Percentiles rank a stretch among this genome's conserved stretches.
These are phyloP conservation scores for Rhinocladiella similis DNA, from an alignment of 2,329 filamentous ascomycete species.

Conservation along the genomic window DNA sequence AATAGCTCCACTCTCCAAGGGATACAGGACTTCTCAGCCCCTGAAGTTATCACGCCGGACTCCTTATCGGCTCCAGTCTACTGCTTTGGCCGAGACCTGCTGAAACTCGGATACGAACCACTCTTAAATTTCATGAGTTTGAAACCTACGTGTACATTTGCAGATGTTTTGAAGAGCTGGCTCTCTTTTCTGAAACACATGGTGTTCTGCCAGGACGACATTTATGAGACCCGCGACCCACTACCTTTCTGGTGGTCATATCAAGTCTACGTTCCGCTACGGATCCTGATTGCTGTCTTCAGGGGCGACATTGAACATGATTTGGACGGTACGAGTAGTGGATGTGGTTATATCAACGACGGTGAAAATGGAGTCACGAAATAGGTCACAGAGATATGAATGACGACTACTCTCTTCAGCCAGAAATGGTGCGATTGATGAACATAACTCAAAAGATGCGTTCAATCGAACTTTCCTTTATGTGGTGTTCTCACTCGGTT, in stretches of 20 bases:
- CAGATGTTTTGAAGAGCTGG: conserved; percentile 25
- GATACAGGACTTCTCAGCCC: neutral
- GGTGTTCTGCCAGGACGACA: conserved; percentile 50
- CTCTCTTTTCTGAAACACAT: conserved; percentile 44
- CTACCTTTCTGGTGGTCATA: conserved; percentile 37
- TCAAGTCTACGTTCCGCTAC: conserved; percentile 19
- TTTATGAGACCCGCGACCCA: conserved; percentile 51
- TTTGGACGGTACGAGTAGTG: too few species aligned
- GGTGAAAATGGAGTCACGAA: too few species aligned
- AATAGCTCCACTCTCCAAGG: neutral
- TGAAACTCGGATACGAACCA: conserved; percentile 53
- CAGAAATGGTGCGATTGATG: too few species aligned
- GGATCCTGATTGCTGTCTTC: neutral
- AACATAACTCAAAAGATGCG: too few species aligned
- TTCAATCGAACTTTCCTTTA: too few species aligned
- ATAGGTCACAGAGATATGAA: too few species aligned
- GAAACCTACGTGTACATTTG: neutral
- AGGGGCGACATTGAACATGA: too few species aligned
- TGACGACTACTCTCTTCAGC: too few species aligned
- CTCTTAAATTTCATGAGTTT: conserved; percentile 40
- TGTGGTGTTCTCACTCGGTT: too few species aligned
- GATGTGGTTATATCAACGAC: too few species aligned
- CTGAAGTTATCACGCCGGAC: conserved; percentile 1
- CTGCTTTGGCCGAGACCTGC: conserved; percentile 66
- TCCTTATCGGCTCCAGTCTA: conserved; percentile 46